Conservation (phyloP, 352 stramenopile genomes). For the Pelagophyceae sp. region DNA sequence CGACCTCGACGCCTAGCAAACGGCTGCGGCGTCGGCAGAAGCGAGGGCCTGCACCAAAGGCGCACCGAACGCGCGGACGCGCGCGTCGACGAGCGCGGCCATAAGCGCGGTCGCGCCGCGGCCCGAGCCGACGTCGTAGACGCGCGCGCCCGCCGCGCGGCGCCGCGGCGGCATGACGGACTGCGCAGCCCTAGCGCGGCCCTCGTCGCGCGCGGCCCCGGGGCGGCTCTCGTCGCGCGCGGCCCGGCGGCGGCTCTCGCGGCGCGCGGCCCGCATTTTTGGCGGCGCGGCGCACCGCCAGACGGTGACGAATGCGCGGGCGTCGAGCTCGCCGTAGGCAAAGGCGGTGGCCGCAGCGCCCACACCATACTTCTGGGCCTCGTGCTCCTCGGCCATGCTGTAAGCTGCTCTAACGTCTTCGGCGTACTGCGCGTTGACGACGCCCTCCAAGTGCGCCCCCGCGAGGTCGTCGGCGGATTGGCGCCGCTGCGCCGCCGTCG, state of each 20-base stretch:
- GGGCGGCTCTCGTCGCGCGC: no score
- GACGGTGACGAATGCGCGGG: background rate
- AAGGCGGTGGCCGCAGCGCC: background rate
- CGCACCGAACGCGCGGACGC: background rate
- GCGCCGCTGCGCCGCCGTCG: background rate
- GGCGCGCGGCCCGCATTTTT: no score
- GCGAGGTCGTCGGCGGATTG: background rate
- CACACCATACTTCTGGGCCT: background rate
- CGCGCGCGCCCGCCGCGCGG: background rate
- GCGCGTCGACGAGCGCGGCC: background rate
- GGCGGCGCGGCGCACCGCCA: background rate
- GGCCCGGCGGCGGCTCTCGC: no score
- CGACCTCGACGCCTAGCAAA: constrained; percentile 7
- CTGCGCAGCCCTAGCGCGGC: no score
- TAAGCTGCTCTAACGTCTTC: background rate
- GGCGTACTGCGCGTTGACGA: background rate
- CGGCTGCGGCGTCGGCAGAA: no score
- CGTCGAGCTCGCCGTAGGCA: background rate
- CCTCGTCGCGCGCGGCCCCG: no score
- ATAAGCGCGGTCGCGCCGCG: background rate
- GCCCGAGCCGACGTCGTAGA: background rate
- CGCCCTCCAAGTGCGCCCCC: background rate
- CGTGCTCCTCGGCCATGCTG: background rate
- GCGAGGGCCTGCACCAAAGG: no score
- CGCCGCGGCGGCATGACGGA: background rate